These are phyloP conservation scores for Microdochium nivale DNA, from an alignment of 2,329 filamentous ascomycete genomes.

Conservation along the genomic window DNA sequence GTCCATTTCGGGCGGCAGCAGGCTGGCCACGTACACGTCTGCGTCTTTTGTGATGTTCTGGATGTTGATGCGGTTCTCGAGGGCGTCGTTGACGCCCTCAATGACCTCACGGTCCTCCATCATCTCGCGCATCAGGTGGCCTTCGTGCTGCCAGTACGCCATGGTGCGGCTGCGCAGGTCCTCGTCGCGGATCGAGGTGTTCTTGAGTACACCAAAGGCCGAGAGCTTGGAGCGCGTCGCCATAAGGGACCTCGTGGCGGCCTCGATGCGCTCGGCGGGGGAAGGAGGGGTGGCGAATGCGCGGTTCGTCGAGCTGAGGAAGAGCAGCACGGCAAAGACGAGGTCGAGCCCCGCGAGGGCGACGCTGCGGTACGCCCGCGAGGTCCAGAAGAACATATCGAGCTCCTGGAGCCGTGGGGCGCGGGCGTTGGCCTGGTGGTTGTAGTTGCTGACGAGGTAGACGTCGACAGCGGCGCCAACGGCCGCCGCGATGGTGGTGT, in stretches of 20 bases:
- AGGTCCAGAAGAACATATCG: constrained; percentile 64
- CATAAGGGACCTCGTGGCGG: constrained; percentile 46
- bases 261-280: constrained; percentile 58
- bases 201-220: constrained; percentile 67
- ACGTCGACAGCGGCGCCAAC: constrained; percentile 55
- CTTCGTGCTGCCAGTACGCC: constrained; percentile 77
- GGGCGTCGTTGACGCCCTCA: constrained; percentile 59
- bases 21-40: constrained; percentile 46
- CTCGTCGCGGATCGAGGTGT: constrained; percentile 68
- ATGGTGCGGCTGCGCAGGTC: constrained; percentile 57
- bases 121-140: constrained; percentile 59
- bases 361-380: constrained; percentile 54
- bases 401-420: constrained; percentile 54
- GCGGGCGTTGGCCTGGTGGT: constrained; percentile 54
- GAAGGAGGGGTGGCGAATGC: constrained; percentile 58
- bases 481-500: constrained; percentile 56
- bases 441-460: constrained; percentile 56
- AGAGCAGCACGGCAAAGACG: constrained; percentile 57
- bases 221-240: constrained; percentile 57
- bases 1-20: constrained; percentile 17
- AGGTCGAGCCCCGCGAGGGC: constrained; percentile 58
- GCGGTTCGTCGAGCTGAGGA: constrained; percentile 70
- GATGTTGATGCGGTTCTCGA: constrained; percentile 57
- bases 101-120: constrained; percentile 74
- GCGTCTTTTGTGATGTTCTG: constrained; percentile 53